These are phyloP conservation scores for Coniochaeta pulveracea DNA, from an alignment of 2,329 filamentous ascomycete species.

Conservation along the genomic window DNA sequence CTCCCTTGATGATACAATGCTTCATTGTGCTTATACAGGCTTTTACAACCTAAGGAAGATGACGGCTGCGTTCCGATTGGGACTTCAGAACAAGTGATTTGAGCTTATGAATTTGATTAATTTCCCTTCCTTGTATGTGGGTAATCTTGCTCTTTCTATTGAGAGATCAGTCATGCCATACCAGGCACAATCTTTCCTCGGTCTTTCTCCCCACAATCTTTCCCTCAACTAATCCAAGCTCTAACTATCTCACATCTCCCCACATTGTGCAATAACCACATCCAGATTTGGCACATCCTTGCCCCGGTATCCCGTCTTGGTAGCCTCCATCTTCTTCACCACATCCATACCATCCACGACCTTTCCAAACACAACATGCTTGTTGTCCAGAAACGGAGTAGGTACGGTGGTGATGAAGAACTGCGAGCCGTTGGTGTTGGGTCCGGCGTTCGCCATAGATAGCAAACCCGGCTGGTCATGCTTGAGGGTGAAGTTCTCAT, in stretches of 20 bases:
- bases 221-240: neutral
- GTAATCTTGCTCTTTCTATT: neutral
- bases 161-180: no score
- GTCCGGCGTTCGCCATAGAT: slow-evolving; percentile 91
- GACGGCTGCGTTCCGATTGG: no score
- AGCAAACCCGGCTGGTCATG: slow-evolving; percentile 73
- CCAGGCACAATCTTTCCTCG: neutral
- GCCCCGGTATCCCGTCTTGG: slow-evolving; percentile 61
- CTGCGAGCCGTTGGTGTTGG: slow-evolving; percentile 87
- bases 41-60: no score
- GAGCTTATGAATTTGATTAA: no score
- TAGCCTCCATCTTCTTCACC: slow-evolving; percentile 84
- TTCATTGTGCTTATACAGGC: no score
- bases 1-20: no score
- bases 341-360: slow-evolving; percentile 86
- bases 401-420: slow-evolving; percentile 94
- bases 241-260: slow-evolving; percentile 83
- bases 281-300: slow-evolving; percentile 79
- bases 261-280: slow-evolving; percentile 75
- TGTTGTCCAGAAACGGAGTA: slow-evolving; percentile 79
- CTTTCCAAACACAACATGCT: slow-evolving; percentile 92
- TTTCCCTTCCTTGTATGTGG: no score
- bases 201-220: neutral
- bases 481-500: slow-evolving; percentile 78
- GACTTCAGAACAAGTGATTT: no score